A percentile compares a stretch with the other conserved stretches of the same genome.
phyloP scores from a whole-genome alignment of 2,329 filamentous ascomycete genomes.

The Apiospora sp. region DNA sequence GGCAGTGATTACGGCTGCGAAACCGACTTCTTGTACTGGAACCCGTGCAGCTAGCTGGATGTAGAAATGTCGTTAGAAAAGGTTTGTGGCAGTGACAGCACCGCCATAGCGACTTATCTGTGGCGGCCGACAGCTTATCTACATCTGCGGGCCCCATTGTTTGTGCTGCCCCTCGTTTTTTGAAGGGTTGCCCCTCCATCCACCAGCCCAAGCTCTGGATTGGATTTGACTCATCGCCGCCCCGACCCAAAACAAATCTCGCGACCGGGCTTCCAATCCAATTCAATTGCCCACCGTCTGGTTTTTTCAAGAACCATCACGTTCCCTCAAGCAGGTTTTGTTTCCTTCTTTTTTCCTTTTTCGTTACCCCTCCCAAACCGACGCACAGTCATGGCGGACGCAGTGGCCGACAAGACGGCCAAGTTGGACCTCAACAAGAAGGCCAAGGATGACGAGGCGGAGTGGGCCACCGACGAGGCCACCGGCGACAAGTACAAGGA shows the following conservation, averaged over 20 bases:
- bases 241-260: neutral
- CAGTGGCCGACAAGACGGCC: conserved; percentile 17
- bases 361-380: neutral
- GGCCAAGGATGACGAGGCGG: conserved; percentile 19
- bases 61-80: conserved; percentile 6
- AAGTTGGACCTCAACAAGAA: conserved; percentile 22
- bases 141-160: neutral
- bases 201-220: conserved; percentile 3
- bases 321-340: neutral
- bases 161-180: conserved; percentile 6
- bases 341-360: neutral
- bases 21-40: too few species aligned
- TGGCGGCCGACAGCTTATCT: neutral
- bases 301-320: neutral
- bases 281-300: neutral
- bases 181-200: conserved; percentile 3
- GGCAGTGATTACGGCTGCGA: too few species aligned
- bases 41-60: too few species aligned
- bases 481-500: conserved; percentile 20
- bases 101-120: neutral
- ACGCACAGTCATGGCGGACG: conserved; percentile 16
- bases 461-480: conserved; percentile 12
- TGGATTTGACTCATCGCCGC: neutral
- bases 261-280: neutral
- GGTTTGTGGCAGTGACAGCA: neutral